Evolutionary conservation across 73 alveolate species (phyloP).

Genomic region (Stentor coeruleus): DNA sequence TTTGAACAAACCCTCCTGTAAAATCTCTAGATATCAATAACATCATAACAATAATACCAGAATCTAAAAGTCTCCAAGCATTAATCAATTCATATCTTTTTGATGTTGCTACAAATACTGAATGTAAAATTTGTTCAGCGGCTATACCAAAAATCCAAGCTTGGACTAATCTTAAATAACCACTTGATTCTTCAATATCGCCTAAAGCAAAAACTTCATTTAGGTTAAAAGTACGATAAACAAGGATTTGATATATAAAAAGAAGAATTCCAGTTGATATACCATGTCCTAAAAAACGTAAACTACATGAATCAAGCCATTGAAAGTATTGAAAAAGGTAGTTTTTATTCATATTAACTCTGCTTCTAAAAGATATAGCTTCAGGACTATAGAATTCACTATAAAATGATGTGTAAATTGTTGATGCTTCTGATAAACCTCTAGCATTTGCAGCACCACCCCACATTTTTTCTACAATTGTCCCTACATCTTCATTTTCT

Average conservation of each 20-base stretch:
- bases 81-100: conserved; percentile 36
- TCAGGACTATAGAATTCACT: background rate
- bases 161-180: background rate
- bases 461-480: conserved; percentile 20
- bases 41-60: conserved; percentile 10
- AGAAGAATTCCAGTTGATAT: background rate
- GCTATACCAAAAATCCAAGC: background rate
- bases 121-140: conserved; percentile 8
- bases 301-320: conserved; percentile 24
- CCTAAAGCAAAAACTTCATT: background rate
- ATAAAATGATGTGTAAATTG: conserved; percentile 8
- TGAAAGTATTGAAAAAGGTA: background rate
- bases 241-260: background rate
- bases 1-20: background rate
- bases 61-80: conserved; percentile 27
- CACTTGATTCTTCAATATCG: background rate
- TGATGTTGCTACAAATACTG: conserved; percentile 32
- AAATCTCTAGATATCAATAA: background rate
- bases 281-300: background rate
- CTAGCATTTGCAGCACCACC: background rate
- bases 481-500: conserved; percentile 20
- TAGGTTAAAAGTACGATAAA: background rate
- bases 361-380: background rate
- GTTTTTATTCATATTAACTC: background rate
- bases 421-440: conserved; percentile 3